Evolutionary conservation across 257 asterid species (phyloP).

Genomic region (Solanum neorickii): DNA sequence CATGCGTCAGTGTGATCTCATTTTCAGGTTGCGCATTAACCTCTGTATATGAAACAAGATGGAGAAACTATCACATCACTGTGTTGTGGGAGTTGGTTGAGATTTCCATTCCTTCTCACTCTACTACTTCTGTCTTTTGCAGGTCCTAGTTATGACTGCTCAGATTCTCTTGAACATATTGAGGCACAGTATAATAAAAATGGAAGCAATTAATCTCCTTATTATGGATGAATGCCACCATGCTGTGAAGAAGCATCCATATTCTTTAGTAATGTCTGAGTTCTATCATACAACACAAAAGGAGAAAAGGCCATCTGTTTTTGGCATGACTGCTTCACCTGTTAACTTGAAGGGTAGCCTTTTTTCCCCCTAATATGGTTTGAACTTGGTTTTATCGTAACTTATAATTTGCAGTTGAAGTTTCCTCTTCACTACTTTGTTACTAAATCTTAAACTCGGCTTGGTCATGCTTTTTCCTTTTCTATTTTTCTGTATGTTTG

Average conservation of each 20-base stretch:
- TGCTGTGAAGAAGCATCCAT: constrained; percentile 99
- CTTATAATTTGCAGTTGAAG: neutral
- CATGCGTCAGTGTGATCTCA: neutral
- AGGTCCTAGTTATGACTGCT: constrained; percentile 99
- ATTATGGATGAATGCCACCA: constrained; percentile 98
- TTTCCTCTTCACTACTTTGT: neutral
- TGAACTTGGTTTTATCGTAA: neutral
- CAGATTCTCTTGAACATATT: constrained; percentile 94
- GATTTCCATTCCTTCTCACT: neutral
- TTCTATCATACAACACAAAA: constrained; percentile 86
- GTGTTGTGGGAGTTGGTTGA: neutral
- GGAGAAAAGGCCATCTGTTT: constrained; percentile 91
- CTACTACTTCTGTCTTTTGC: constrained; percentile 16
- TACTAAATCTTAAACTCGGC: neutral
- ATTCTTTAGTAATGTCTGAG: constrained; percentile 96
- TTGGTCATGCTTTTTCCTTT: neutral
- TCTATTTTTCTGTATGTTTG: neutral
- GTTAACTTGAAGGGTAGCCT: constrained; percentile 90
- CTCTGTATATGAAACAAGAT: neutral
- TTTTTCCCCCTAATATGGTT: neutral
- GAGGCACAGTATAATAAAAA: constrained; percentile 91
- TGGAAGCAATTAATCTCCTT: constrained; percentile 89
- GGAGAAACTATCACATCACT: neutral
- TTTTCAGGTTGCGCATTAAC: neutral
- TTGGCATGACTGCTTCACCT: constrained; percentile 99